Evolutionary conservation across 2,329 filamentous ascomycete genomes (phyloP).

Genomic region (Dactylonectria macrodidyma): DNA sequence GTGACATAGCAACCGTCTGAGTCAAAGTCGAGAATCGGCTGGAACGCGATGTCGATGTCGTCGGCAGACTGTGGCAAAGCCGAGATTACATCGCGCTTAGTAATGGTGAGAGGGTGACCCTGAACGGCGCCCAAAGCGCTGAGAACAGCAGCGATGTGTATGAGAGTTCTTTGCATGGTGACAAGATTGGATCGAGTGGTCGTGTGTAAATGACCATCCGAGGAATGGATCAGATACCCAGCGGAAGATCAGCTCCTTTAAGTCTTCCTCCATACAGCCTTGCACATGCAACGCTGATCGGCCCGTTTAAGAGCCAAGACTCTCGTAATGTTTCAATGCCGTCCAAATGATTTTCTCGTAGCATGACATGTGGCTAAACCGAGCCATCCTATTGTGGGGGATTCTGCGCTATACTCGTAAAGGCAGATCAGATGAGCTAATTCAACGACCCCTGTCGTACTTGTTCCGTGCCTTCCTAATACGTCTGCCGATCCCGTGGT

Average conservation of each 20-base stretch:
- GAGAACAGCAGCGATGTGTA: background rate
- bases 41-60: background rate
- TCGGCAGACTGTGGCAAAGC: background rate
- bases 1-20: conserved; percentile 60
- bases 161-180: background rate
- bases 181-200: background rate
- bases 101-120: background rate
- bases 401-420: background rate
- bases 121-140: background rate
- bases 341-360: background rate
- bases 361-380: background rate
- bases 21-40: conserved; percentile 51
- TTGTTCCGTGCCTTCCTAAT: background rate
- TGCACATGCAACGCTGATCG: background rate
- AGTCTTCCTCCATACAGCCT: background rate
- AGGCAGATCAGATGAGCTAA: background rate
- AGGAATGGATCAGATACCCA: background rate
- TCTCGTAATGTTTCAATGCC: background rate
- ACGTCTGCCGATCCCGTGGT: background rate
- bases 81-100: background rate
- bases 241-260: background rate
- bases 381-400: background rate
- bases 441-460: background rate
- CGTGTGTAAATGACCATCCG: background rate
- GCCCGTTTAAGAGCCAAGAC: background rate